Base-by-base conservation (phyloP, 2,329 filamentous ascomycete genomes). In the Mollisia scopiformis region DNA sequence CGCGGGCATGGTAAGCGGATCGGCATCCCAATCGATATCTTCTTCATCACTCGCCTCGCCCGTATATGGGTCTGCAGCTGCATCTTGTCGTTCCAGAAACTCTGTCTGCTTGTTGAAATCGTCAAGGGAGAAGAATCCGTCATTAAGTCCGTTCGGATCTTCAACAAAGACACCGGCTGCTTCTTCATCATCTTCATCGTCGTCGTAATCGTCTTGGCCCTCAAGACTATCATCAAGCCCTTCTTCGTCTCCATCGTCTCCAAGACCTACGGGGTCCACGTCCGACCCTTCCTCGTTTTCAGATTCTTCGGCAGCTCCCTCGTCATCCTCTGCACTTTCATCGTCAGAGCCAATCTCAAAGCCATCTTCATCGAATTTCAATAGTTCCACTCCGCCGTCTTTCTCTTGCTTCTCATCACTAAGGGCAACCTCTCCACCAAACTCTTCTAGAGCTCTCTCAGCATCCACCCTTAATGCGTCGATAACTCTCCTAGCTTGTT, bases 101-200 rank as follows among this genome's bases (percentile, higher is more conserved):
- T 96, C 92, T 1, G 93, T 92, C 73, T 96, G 91, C 73, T 89
- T 92, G 81, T 99, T 99, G 84, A 99, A 99, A 62, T 96, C 88
- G 71, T 98, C 93, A 70, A 99, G 94, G 16, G 92, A 96, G 78
- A 99, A 99, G 79, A 99, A 99, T 5, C 93, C 94, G 72, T 99
- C 95, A 71, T 99, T 98, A 31, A 99, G 85, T 6, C 93, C 92
- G 72, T 95, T 83, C 3, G 88, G 87, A 71, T 98, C 93, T 68
- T 88, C 82, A 8, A 87, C 78, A 62, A 89, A 88, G 39, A 84
- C 83, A 52, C 83, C 82, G 1, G 77, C 75, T 4, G 79, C 74
- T 47, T 80, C 77, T 21, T 82, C 82, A 3, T 81, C 78, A 11
- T 77, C 80, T 2, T 82, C 81, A 0, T 82, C 80, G 0, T 80